Conservation (phyloP, 2,329 filamentous ascomycete species). For the Tolypocladium pustulatum region DNA sequence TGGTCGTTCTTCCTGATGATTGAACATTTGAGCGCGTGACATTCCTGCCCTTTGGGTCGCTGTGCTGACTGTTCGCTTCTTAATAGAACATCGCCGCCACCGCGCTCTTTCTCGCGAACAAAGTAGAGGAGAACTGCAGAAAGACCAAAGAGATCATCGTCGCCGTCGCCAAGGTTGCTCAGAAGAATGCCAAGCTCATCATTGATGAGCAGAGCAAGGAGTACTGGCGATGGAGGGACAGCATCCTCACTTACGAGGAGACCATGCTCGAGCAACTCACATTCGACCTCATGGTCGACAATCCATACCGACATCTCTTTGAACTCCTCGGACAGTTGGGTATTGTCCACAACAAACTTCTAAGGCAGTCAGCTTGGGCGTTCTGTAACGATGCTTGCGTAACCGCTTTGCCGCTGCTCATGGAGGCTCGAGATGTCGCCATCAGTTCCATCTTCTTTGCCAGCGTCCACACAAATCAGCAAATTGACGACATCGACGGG, state of each 20-base stretch:
- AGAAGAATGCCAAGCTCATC: constrained; percentile 82
- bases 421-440: constrained; percentile 70
- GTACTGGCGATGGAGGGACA: constrained; percentile 96
- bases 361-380: constrained; percentile 83
- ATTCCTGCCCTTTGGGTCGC: not conserved
- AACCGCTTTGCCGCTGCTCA: constrained; percentile 74
- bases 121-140: constrained; percentile 92
- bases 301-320: constrained; percentile 77
- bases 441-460: constrained; percentile 81
- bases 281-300: constrained; percentile 85
- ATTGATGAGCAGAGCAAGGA: constrained; percentile 97
- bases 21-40: not conserved
- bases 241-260: constrained; percentile 86
- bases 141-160: constrained; percentile 94
- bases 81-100: constrained; percentile 73
- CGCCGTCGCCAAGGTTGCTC: constrained; percentile 84
- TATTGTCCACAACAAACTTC: constrained; percentile 66
- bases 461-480: constrained; percentile 60
- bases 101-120: constrained; percentile 86
- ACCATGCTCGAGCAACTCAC: constrained; percentile 83
- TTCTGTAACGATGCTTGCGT: constrained; percentile 87
- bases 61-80: constrained; percentile 1
- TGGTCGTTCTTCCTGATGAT: not conserved
- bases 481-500: constrained; percentile 67
- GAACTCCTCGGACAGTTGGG: constrained; percentile 66